Conservation (phyloP, 306 rosid species). For the Dalbergia cochinchinensis region DNA sequence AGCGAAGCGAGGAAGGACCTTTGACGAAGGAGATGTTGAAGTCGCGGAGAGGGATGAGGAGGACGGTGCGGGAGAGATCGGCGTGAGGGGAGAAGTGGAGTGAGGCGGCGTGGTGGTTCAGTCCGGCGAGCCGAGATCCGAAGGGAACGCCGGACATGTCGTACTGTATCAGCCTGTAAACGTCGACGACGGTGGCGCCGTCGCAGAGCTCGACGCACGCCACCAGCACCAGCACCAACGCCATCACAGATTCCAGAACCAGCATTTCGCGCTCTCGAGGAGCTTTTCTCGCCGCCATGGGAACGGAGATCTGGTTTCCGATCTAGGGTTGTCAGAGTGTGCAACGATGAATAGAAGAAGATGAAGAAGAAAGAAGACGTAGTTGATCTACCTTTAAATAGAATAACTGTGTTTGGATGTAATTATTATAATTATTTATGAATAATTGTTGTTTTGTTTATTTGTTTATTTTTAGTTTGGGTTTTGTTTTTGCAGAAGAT, state of each 20-base stretch:
- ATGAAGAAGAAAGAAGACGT: background rate
- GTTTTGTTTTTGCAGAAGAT: background rate
- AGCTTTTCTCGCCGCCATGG: slow-evolving; percentile 58
- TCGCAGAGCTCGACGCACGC: slow-evolving; percentile 95
- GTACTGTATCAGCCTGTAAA: slow-evolving; percentile 92
- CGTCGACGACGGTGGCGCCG: slow-evolving; percentile 97
- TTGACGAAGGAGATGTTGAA: slow-evolving; percentile 78
- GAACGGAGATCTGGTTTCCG: slow-evolving; percentile 45
- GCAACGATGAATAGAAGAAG: slow-evolving; percentile 16
- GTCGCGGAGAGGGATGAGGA: slow-evolving; percentile 84
- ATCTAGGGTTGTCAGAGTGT: slow-evolving; percentile 57
- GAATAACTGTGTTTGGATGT: background rate
- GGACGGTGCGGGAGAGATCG: slow-evolving; percentile 96
- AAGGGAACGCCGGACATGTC: slow-evolving; percentile 88
- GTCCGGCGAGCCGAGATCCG: slow-evolving; percentile 94
- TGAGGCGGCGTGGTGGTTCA: slow-evolving; percentile 94
- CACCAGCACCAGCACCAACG: slow-evolving; percentile 73
- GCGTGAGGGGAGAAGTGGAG: slow-evolving; percentile 77
- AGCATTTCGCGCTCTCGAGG: slow-evolving; percentile 61
- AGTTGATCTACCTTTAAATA: slow-evolving; percentile 39
- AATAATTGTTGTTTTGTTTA: background rate
- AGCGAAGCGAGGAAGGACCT: slow-evolving; percentile 53
- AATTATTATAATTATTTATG: background rate
- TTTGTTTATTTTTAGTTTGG: background rate
- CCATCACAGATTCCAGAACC: slow-evolving; percentile 76